phyloP scores from a whole-genome alignment of 2,329 filamentous ascomycete genomes.

The Neoarthrinium moseri region DNA sequence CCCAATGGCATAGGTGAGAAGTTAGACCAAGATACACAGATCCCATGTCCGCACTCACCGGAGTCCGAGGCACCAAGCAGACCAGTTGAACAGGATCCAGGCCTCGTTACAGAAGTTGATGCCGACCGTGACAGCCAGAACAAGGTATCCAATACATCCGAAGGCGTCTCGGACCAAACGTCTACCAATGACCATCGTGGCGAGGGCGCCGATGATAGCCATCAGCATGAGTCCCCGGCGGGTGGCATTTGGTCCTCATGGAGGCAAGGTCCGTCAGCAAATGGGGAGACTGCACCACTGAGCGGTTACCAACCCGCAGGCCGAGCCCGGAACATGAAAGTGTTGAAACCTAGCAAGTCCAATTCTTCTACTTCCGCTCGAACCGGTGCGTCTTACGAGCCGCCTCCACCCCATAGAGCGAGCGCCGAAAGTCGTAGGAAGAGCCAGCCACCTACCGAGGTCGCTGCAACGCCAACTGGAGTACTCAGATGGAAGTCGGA shows the following conservation, averaged over 20 bases:
- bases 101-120: slow-evolving; percentile 41
- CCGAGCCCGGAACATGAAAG: slow-evolving; percentile 78
- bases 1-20: slow-evolving; percentile 23
- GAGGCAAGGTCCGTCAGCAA: slow-evolving; percentile 55
- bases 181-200: slow-evolving; percentile 19
- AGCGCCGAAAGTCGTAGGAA: slow-evolving; percentile 53
- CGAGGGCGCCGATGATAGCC: slow-evolving; percentile 18
- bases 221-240: slow-evolving; percentile 33
- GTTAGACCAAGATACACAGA: slow-evolving; percentile 26
- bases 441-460: slow-evolving; percentile 44
- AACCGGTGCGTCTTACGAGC: slow-evolving; percentile 53
- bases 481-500: slow-evolving; percentile 53
- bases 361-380: slow-evolving; percentile 49
- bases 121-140: slow-evolving; percentile 27
- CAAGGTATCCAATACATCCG: slow-evolving; percentile 34
- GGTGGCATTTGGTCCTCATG: slow-evolving; percentile 69
- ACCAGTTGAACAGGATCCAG: slow-evolving; percentile 25
- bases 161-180: slow-evolving; percentile 43
- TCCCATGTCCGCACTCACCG: slow-evolving; percentile 35
- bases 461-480: slow-evolving; percentile 21
- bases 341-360: slow-evolving; percentile 76
- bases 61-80: slow-evolving; percentile 33
- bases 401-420: slow-evolving; percentile 41
- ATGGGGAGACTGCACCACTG: slow-evolving; percentile 50
- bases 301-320: slow-evolving; percentile 71